These are phyloP conservation scores for Cicer cuneatum DNA, from an alignment of 306 rosid species.

Conservation along the genomic window DNA sequence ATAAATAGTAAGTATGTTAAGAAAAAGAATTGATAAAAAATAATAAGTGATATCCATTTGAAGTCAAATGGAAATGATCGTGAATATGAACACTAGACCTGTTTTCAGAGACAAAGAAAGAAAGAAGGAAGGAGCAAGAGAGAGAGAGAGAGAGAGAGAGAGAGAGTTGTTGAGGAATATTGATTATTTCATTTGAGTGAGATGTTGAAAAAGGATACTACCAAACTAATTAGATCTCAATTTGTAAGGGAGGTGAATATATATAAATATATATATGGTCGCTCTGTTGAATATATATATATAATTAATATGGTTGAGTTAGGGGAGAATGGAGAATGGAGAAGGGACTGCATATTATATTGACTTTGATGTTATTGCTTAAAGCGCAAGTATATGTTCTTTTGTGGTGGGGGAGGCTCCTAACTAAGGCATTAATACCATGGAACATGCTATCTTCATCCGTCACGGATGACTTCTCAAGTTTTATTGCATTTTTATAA, in stretches of 20 bases:
- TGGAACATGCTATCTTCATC: not conserved
- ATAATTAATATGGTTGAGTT: no score
- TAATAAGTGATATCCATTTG: no score
- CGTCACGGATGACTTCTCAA: not conserved
- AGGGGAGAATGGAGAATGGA: no score
- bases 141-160: conserved; percentile 5
- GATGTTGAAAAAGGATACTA: not conserved
- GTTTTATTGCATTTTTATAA: not conserved
- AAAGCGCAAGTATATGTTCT: conserved; percentile 40
- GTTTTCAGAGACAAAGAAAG: not conserved
- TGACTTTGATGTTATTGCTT: conserved; percentile 39
- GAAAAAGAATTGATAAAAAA: not conserved
- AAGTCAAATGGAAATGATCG: not conserved
- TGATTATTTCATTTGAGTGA: not conserved
- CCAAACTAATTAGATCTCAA: not conserved
- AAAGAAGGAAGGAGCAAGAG: not conserved
- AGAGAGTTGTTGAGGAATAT: not conserved
- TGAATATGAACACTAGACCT: conserved; percentile 9
- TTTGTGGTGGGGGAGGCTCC: not conserved
- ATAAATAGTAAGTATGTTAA: not conserved
- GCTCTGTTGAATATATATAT: no score
- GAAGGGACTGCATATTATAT: conserved; percentile 4
- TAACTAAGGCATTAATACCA: not conserved
- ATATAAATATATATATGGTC: no score
- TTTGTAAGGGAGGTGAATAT: not conserved